Conservation (phyloP, 164 flowering plant species). For the Aristolochia contorta region DNA sequence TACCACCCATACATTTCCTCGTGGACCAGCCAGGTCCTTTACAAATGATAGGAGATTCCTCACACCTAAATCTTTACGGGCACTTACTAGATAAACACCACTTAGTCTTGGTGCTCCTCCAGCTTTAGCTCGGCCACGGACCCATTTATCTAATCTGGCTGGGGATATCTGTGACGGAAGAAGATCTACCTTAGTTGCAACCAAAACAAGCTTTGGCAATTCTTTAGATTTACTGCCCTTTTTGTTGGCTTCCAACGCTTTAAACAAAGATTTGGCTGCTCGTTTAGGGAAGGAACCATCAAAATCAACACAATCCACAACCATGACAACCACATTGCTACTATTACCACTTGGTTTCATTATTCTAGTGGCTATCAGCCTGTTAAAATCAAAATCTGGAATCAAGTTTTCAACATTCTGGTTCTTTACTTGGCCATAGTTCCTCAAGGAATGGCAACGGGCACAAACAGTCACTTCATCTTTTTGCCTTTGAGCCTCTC, state of each 20-base stretch:
- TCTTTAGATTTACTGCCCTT: slow-evolving; percentile 32
- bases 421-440: slow-evolving; percentile 93
- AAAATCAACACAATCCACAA: slow-evolving; percentile 96
- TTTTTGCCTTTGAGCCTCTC: slow-evolving; percentile 42
- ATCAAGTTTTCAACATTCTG: slow-evolving; percentile 73
- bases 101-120: slow-evolving; percentile 77
- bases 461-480: slow-evolving; percentile 76
- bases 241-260: slow-evolving; percentile 43
- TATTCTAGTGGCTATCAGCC: slow-evolving; percentile 66
- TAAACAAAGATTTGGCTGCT: slow-evolving; percentile 75
- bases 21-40: slow-evolving; percentile 85
- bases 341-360: slow-evolving; percentile 56
- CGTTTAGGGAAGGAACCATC: slow-evolving; percentile 93
- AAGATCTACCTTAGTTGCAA: slow-evolving; percentile 93
- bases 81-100: slow-evolving; percentile 83
- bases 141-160: slow-evolving; percentile 86
- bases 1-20: slow-evolving; percentile 95
- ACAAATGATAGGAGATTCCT: slow-evolving; percentile 66
- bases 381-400: slow-evolving; percentile 92
- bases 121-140: slow-evolving; percentile 78
- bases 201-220: slow-evolving; percentile 81
- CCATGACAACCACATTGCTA: slow-evolving; percentile 76
- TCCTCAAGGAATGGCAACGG: slow-evolving; percentile 82
- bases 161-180: slow-evolving; percentile 86
- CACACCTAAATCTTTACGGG: slow-evolving; percentile 81